Base-by-base conservation (phyloP, 805 yeast species). In the Wickerhamomyces chaumierensis region DNA sequence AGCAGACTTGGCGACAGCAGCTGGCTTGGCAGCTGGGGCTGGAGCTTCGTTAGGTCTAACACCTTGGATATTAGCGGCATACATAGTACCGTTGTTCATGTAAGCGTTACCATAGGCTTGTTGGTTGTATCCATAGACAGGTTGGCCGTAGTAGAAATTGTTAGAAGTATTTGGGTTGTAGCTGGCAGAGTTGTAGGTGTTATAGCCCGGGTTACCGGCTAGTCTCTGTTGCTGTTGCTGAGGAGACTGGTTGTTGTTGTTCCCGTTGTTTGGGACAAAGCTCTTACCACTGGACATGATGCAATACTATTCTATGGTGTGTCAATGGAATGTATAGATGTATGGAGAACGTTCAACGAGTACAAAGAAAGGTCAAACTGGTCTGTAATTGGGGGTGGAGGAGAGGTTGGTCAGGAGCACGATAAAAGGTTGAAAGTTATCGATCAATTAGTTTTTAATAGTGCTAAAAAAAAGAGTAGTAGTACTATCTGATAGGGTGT, bases 1-100 rank as follows among this genome's bases (percentile, higher is more conserved):
- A 27, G 36, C 46, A 23, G 47, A 33, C 33, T 48, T 40, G 17
- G 48, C 40, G 12, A 13, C 29, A 25, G 12, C 29, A 25, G 29
- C 29, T 25, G 29, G 29, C 29, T 25, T 25, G 12, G 29, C 9
- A 25, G 29, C 29, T 25, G 29, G 29, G 14, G 20, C 28, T 18
- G 29, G 32, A 28, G 40, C 33, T 11, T 21, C 23, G 35, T 18
- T 11, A 18, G 4, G n/a, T 14, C 31, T 9, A 16, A 35, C 40
- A 33, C 34, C 25, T 14, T 16, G 33, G n/a, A 25, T 8, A 8
- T 25, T 14, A 14, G 21, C 16, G 18, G 36, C 18, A 33, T 37
- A 36, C 39, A 36, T 38, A 29, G 27, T 37, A 21, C 20, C 13
- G 13, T 38, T 41, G 15, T 39, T 39, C 42, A 39, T 38, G 35